Base-by-base conservation (phyloP, 2,329 filamentous ascomycete genomes). In the Penicillium glabrum region DNA sequence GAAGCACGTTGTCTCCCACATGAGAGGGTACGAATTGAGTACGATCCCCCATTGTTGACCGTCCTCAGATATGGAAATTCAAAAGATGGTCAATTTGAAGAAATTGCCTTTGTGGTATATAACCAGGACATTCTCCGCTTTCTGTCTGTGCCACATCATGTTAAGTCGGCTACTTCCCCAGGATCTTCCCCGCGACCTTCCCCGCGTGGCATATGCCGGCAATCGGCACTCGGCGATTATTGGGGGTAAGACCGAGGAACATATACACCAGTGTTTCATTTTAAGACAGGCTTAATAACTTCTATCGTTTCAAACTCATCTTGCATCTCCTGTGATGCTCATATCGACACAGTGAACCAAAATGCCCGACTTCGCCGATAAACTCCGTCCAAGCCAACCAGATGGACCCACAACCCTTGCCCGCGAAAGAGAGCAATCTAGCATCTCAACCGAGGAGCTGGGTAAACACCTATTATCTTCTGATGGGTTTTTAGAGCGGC, bases 341-440 rank as follows among this genome's bases (percentile, higher is more conserved):
- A 19, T 5, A 23, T 23, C 39, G 19, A 41, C 13, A 41, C 16
- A 21, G 24, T 46, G 13, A 46, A 41, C 23, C 41, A 60, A 33
- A 26, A 80, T 81, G 79, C 63, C 72, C 23, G 80, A 83, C 70
- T 82, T 83, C 67, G 80, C 79, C 51, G 76, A 79, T 64, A 71
- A 71, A 19, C 77, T 83, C 29, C 77, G 74, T 62, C 81, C 81
- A 56, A 76, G 66, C 53, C 73, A 74, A 61, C 73, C 73, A 45
- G 72, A 77, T 61, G 81, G 80, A 26, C 75, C 78, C 23, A 74
- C 72, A 16, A 78, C 79, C 27, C 72, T 84, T 11, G 67, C 75
- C 29, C 67, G 73, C 35, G 80, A 83, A 63, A 74, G 80, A 57
- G 67, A 68, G 21, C 69, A 73, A 50, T 83, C 80, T 19, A 65